Evolutionary conservation across 1,139 yeast genomes (phyloP).

Genomic region (Trichomonascaceae sp.): DNA sequence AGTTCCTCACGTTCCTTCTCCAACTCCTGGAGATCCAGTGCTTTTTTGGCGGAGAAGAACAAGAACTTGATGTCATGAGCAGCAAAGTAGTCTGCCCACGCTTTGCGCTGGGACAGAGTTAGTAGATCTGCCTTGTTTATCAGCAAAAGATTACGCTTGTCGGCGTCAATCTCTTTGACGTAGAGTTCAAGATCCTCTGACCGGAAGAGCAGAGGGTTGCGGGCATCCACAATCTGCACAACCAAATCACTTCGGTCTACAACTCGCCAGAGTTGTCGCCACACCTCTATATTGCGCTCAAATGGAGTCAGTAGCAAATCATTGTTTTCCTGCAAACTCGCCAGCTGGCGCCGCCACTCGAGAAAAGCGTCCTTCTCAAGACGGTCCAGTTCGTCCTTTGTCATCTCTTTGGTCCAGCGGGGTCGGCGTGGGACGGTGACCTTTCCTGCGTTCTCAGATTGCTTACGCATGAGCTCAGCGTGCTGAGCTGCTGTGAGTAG

Average conservation of each 20-base stretch:
- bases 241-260: slow-evolving; percentile 88
- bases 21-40: slow-evolving; percentile 9
- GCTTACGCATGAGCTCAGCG: slow-evolving; percentile 33
- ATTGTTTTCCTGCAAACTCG: slow-evolving; percentile 64
- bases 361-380: slow-evolving; percentile 84
- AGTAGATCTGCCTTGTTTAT: slow-evolving; percentile 92
- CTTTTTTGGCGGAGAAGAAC: slow-evolving; percentile 73
- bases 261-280: slow-evolving; percentile 99
- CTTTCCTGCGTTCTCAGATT: slow-evolving; percentile 55
- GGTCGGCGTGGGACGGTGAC: slow-evolving; percentile 96
- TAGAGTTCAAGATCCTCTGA: slow-evolving; percentile 80
- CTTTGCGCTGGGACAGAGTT: slow-evolving; percentile 57
- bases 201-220: slow-evolving; percentile 84
- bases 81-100: slow-evolving; percentile 79
- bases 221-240: slow-evolving; percentile 95
- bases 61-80: slow-evolving; percentile 64
- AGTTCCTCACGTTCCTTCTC: slow-evolving; percentile 13
- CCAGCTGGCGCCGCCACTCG: slow-evolving; percentile 87
- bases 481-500: slow-evolving; percentile 59
- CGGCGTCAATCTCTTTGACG: slow-evolving; percentile 58
- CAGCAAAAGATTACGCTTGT: slow-evolving; percentile 64
- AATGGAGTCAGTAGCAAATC: slow-evolving; percentile 89
- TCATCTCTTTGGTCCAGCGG: slow-evolving; percentile 54
- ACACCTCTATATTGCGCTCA: slow-evolving; percentile 92
- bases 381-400: slow-evolving; percentile 68